Evolutionary conservation across 2,329 filamentous ascomycete species (phyloP).

Genomic region (Xylaria sp.): DNA sequence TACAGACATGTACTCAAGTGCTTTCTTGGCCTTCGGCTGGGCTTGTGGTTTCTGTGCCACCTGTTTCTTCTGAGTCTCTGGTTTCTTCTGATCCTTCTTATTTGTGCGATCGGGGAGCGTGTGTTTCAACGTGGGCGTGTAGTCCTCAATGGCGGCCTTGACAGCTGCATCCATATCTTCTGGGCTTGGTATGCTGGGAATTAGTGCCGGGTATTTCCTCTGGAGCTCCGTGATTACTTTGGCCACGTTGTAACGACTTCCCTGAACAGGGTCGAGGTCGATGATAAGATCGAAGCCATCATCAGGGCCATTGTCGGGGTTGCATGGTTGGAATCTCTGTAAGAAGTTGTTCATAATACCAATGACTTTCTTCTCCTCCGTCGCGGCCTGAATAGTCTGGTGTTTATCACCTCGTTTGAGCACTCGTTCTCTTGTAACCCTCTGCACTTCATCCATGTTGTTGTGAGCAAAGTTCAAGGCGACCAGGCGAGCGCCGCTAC

Average conservation of each 20-base stretch:
- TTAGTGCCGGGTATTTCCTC: conserved; percentile 69
- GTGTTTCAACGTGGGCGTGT: conserved; percentile 71
- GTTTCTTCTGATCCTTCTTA: conserved; percentile 42
- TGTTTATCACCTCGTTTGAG: conserved; percentile 89
- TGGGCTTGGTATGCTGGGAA: conserved; percentile 63
- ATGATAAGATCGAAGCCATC: conserved; percentile 78
- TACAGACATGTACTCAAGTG: conserved; percentile 54
- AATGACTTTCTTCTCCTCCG: conserved; percentile 67
- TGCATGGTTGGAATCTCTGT: conserved; percentile 72
- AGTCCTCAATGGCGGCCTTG: conserved; percentile 66
- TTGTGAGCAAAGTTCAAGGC: conserved; percentile 87
- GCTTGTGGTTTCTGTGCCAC: conserved; percentile 34
- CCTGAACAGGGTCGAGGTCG: conserved; percentile 69
- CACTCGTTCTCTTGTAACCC: conserved; percentile 72
- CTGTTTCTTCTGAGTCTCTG: conserved; percentile 38
- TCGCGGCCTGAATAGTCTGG: conserved; percentile 88
- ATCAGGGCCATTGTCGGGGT: conserved; percentile 65
- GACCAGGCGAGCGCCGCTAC: conserved; percentile 65
- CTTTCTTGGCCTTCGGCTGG: conserved; percentile 39
- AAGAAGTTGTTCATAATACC: conserved; percentile 96
- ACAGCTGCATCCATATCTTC: conserved; percentile 78
- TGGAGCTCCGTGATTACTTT: conserved; percentile 67
- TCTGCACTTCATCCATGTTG: conserved; percentile 65
- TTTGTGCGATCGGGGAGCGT: conserved; percentile 57
- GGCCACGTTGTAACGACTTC: conserved; percentile 84